A percentile compares a stretch with the other conserved stretches of the same genome.
Evolutionary conservation across 2,329 filamentous ascomycete genomes (phyloP).

Genomic region (Chaetomiaceae sp.): DNA sequence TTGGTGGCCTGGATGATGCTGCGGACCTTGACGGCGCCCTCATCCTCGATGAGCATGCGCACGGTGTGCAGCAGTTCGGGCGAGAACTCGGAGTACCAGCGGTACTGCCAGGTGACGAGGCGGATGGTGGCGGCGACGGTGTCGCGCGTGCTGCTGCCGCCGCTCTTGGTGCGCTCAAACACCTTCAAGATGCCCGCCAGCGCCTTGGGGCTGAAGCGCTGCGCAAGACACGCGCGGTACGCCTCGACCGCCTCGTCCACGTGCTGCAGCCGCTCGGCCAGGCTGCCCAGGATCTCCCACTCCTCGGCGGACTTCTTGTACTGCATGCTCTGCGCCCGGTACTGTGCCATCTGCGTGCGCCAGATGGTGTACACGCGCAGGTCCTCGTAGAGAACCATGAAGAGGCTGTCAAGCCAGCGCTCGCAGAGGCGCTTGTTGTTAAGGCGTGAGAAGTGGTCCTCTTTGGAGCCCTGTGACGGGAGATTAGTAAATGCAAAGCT

Average conservation of each 20-base stretch:
- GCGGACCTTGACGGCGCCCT: conserved; percentile 93
- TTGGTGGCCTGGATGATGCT: conserved; percentile 97
- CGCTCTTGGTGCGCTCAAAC: conserved; percentile 64
- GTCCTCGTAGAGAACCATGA: conserved; percentile 99
- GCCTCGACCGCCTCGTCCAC: conserved; percentile 87
- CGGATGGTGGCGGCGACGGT: conserved; percentile 81
- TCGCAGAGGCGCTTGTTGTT: conserved; percentile 97
- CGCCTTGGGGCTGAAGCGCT: conserved; percentile 89
- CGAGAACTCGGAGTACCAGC: conserved; percentile 99
- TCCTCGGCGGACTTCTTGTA: conserved; percentile 97
- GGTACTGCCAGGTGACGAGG: conserved; percentile 94
- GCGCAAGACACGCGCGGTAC: conserved; percentile 78
- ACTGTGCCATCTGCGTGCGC: conserved; percentile 96
- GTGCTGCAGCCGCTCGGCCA: conserved; percentile 90
- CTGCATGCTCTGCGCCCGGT: conserved; percentile 83
- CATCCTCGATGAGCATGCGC: conserved; percentile 90
- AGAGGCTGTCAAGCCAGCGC: conserved; percentile 95
- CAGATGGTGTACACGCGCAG: conserved; percentile 98
- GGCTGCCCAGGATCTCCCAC: conserved; percentile 93
- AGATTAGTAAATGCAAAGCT: background rate
- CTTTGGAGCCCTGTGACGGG: conserved; percentile 49
- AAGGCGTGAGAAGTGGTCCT: conserved; percentile 77
- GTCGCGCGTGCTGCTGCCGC: conserved; percentile 72
- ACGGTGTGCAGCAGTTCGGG: conserved; percentile 83
- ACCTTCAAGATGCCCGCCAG: conserved; percentile 76